phyloP scores from a whole-genome alignment of 345 rosid genomes.

The Dipteronia sinensis region DNA sequence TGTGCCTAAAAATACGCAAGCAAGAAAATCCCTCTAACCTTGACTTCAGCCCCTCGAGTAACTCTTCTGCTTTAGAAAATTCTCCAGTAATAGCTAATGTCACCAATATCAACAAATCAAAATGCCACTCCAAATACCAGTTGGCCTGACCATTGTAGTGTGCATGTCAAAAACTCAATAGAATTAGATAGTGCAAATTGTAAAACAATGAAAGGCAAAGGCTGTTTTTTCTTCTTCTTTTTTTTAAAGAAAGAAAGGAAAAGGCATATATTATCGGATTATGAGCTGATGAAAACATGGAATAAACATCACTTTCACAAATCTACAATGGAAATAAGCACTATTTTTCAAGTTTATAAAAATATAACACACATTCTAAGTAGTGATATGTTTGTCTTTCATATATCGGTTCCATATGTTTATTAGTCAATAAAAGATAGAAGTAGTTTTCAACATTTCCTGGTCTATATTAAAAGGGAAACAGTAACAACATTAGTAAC shows the following conservation, averaged over 20 bases:
- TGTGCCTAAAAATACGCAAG: constrained; percentile 7
- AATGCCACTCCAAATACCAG: constrained; percentile 84
- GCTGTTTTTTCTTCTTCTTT: too few relatives aligned
- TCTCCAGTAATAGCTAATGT: constrained; percentile 69
- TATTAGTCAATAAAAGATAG: background rate
- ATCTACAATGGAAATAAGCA: background rate
- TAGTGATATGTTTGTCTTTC: background rate
- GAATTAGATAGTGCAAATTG: constrained; percentile 3
- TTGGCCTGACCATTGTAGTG: constrained; percentile 42
- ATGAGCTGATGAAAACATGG: background rate
- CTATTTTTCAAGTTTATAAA: background rate
- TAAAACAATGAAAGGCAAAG: background rate
- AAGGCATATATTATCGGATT: background rate
- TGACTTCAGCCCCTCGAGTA: constrained; percentile 64
- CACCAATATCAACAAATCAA: constrained; percentile 80
- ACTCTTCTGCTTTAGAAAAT: constrained; percentile 65
- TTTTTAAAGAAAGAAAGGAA: too few relatives aligned
- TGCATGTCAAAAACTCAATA: background rate
- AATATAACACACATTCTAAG: background rate
- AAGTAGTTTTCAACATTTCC: too few relatives aligned
- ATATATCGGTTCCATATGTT: background rate
- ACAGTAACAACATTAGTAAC: too few relatives aligned
- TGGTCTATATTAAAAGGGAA: too few relatives aligned
- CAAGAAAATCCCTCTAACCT: constrained; percentile 45
- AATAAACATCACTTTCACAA: background rate